phyloP scores from a whole-genome alignment of 352 stramenopile genomes.

The Phytophthora sojae region DNA sequence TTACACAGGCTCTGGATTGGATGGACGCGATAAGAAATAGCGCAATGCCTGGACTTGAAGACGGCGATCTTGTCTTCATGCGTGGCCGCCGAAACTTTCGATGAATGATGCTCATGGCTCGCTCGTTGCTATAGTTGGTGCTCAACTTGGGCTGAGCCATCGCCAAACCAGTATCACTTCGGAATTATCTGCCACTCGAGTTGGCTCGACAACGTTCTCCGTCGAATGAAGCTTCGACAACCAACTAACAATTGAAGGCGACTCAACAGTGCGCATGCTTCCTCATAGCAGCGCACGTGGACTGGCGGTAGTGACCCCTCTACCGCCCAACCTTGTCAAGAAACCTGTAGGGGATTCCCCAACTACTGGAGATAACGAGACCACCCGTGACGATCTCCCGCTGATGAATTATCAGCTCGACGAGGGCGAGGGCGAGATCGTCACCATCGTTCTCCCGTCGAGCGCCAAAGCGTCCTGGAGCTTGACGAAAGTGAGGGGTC shows the following conservation, averaged over 20 bases:
- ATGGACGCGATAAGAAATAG: constrained; percentile 17
- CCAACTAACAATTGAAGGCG: constrained; percentile 13
- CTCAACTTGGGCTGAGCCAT: neutral
- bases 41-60: neutral
- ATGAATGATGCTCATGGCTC: constrained; percentile 1
- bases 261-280: constrained; percentile 24
- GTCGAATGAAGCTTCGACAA: constrained; percentile 23
- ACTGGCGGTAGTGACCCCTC: constrained; percentile 15
- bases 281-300: constrained; percentile 21
- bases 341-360: neutral
- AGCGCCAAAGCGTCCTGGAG: constrained; percentile 4
- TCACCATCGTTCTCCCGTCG: constrained; percentile 17
- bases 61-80: constrained; percentile 10
- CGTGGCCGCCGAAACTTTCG: neutral
- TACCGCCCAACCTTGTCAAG: constrained; percentile 20
- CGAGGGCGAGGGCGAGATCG: constrained; percentile 9
- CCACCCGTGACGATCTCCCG: constrained; percentile 19
- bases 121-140: constrained; percentile 15
- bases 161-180: neutral
- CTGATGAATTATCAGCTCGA: constrained; percentile 15
- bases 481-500: constrained; percentile 30
- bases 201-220: neutral
- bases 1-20: constrained; percentile 9
- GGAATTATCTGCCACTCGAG: constrained; percentile 12
- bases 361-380: constrained; percentile 1